Evolutionary conservation across 2,329 filamentous ascomycete genomes (phyloP).

Genomic region (Claviceps lovelessii): DNA sequence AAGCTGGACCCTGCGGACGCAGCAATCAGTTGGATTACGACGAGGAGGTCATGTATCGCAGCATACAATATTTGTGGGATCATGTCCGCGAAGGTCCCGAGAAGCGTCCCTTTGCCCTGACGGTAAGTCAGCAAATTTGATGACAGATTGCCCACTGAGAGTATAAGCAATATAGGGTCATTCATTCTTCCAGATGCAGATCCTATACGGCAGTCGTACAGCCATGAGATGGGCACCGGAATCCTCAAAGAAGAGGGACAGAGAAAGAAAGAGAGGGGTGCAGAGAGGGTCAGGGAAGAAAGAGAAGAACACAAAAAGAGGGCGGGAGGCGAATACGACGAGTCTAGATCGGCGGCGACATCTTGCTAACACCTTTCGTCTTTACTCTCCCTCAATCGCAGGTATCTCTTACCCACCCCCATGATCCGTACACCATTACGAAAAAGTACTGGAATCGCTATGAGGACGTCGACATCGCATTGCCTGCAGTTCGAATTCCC

Average conservation of each 20-base stretch:
- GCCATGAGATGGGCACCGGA: background rate
- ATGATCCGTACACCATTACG: conserved; percentile 90
- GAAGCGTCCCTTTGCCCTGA: conserved; percentile 70
- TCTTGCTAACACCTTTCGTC: background rate
- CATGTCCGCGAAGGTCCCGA: conserved; percentile 66
- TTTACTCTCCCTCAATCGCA: conserved; percentile 9
- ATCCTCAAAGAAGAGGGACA: background rate
- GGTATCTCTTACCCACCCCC: conserved; percentile 84
- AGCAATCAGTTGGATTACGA: conserved; percentile 95
- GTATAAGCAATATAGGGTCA: background rate
- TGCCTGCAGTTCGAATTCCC: conserved; percentile 64
- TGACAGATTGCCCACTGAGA: background rate
- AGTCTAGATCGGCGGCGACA: background rate
- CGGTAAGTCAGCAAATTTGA: conserved; percentile 26
- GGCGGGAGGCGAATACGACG: no score
- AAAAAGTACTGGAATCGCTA: conserved; percentile 89
- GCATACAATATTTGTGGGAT: conserved; percentile 79
- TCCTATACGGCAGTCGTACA: background rate
- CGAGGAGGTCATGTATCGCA: conserved; percentile 88
- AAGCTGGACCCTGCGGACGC: conserved; percentile 75
- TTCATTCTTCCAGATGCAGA: no score
- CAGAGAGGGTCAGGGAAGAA: background rate
- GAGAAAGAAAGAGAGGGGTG: background rate
- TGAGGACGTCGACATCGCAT: conserved; percentile 71
- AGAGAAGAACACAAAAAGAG: background rate